Base-by-base conservation (phyloP, 257 asterid genomes). In the Fraxinus quadrangulata region DNA sequence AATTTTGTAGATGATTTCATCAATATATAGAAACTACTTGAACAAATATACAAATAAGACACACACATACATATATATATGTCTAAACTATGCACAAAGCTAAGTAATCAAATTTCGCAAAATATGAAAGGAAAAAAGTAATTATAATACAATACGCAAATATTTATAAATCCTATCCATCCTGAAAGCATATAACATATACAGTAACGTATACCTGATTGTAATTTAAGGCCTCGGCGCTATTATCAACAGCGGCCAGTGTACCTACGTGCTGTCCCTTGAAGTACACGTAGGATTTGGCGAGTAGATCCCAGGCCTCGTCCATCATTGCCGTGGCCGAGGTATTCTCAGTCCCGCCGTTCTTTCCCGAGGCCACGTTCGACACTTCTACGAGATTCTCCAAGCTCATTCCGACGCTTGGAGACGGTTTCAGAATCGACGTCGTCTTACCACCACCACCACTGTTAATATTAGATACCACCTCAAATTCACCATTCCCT, bases 261-360 rank as follows among this genome's bases (percentile, higher is more conserved):
- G 87, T 61, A 31, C 92, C 89, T 47, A 88, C 89, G 11, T 79
- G 69, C 79, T 76, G 78, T n/a, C 84, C 89, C 63, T 80, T 88
- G 79, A 63, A 84, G 73, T 23, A 19, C 34, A 84, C 87, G 47
- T 77, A 85, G 6, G 91, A 76, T 40, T 8, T 51, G 51, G 71
- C 47, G 49, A 88, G 88, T 34, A 74, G 79, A 79, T 73, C 84
- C 91, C 91, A 88, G 24, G 91, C 91, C 75, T 88, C 91, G 37
- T 88, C 91, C 84, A 88, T 77, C 91, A 88, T 82, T 42, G 84
- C 79, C 72, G 59, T 16, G 13, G 75, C 63, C 14, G 78, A 80
- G 61, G 81, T 61, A 71, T 73, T 78, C 66, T 84, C 90, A 39
- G 80, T 59, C 56, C 81, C 75, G 30, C 74, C 65, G 39, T 10